Evolutionary conservation across 768 basidiomycete genomes (phyloP).

Genomic region (Cystofilobasidium ferigula): DNA sequence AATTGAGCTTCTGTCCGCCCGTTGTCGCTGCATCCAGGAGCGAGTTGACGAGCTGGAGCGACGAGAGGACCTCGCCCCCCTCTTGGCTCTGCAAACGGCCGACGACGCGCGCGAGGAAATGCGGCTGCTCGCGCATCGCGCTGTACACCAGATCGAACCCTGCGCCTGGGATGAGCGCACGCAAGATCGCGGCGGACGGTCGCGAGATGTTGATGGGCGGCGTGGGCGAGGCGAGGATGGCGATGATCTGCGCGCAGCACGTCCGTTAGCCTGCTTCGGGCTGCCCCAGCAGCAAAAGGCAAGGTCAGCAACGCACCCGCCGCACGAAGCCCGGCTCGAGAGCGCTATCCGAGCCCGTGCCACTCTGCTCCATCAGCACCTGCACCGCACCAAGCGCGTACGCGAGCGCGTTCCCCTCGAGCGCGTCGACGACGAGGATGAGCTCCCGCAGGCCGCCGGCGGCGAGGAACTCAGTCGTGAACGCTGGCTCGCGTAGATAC

Average conservation of each 20-base stretch:
- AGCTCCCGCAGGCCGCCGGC: constrained; percentile 61
- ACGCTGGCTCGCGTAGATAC: constrained; percentile 51
- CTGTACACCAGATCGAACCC: constrained; percentile 54
- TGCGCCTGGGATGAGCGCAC: constrained; percentile 33
- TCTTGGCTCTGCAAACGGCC: constrained; percentile 1
- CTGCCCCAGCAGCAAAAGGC: background rate
- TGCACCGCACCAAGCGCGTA: constrained; percentile 78
- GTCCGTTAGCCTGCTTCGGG: background rate
- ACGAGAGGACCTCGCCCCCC: constrained; percentile 53
- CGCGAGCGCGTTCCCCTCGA: constrained; percentile 73
- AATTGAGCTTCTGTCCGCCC: constrained; percentile 58
- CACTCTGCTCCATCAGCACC: constrained; percentile 66
- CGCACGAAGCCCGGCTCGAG: constrained; percentile 59
- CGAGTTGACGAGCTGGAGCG: constrained; percentile 84
- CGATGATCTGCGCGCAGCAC: constrained; percentile 52
- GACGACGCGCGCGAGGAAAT: constrained; percentile 16
- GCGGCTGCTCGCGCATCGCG: constrained; percentile 61
- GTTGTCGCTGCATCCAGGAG: constrained; percentile 69
- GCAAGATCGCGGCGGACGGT: constrained; percentile 79
- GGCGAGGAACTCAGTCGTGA: constrained; percentile 64
- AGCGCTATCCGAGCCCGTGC: constrained; percentile 64
- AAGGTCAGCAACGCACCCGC: constrained; percentile 28
- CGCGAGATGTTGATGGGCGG: constrained; percentile 82
- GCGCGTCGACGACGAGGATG: constrained; percentile 54
- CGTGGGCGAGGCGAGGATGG: constrained; percentile 54